Conservation (phyloP, 2,329 filamentous ascomycete genomes). For the Colletotrichum tabaci region DNA sequence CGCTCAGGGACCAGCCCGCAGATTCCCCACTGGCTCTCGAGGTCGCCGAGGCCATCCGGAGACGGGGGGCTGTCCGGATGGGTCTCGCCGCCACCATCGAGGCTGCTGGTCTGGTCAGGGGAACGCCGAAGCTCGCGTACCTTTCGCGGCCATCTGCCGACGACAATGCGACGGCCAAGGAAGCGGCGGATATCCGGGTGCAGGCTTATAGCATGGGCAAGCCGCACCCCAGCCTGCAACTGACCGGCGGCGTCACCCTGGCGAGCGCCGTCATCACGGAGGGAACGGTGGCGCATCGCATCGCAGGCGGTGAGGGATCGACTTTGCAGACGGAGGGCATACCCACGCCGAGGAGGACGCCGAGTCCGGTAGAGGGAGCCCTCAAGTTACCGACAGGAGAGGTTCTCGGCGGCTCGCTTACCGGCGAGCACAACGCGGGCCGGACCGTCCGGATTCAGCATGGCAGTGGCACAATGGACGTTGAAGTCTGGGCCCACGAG, state of each 20-base stretch:
- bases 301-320: slow-evolving; percentile 25
- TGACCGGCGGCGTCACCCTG: slow-evolving; percentile 65
- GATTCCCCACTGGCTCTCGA: slow-evolving; percentile 48
- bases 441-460: slow-evolving; percentile 46
- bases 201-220: slow-evolving; percentile 65
- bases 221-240: slow-evolving; percentile 66
- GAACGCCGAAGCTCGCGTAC: slow-evolving; percentile 70
- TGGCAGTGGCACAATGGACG: slow-evolving; percentile 49
- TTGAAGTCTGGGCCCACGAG: slow-evolving; percentile 44
- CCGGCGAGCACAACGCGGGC: neutral
- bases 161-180: neutral
- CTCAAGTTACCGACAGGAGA: neutral
- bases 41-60: slow-evolving; percentile 66
- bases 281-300: slow-evolving; percentile 55
- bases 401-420: neutral
- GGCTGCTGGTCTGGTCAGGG: slow-evolving; percentile 49
- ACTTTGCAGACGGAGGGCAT: slow-evolving; percentile 14
- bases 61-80: slow-evolving; percentile 70
- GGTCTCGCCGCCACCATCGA: slow-evolving; percentile 62
- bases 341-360: slow-evolving; percentile 44
- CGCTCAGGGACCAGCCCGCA: slow-evolving; percentile 57
- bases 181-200: slow-evolving; percentile 57
- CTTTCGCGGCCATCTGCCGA: slow-evolving; percentile 54
- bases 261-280: slow-evolving; percentile 59
- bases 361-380: slow-evolving; percentile 41